phyloP scores from a whole-genome alignment of 495 filamentous ascomycete species.

The Usnea hakonensis region DNA sequence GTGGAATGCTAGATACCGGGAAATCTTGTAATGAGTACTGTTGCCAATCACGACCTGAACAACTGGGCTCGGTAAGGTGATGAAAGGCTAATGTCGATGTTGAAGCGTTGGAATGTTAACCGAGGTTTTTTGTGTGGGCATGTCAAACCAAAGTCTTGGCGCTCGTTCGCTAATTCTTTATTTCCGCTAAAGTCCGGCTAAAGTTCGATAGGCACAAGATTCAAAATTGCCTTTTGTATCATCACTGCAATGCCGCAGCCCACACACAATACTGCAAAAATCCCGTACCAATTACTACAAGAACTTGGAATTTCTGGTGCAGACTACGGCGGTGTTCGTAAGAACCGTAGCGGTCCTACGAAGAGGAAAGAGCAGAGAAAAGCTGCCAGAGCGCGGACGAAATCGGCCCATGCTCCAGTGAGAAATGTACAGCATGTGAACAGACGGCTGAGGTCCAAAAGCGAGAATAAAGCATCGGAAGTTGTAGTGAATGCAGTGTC shows the following conservation, averaged over 20 bases:
- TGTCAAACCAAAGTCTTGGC: constrained; percentile 30
- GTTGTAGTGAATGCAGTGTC: constrained; percentile 13
- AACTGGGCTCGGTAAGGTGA: constrained; percentile 72
- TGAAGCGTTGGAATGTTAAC: constrained; percentile 12
- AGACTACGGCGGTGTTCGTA: constrained; percentile 33
- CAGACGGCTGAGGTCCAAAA: constrained; percentile 23
- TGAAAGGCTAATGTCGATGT: constrained; percentile 49
- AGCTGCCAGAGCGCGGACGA: constrained; percentile 50
- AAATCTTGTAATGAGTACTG: constrained; percentile 17
- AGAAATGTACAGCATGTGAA: constrained; percentile 3
- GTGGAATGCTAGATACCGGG: background rate
- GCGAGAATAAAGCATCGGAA: constrained; percentile 21
- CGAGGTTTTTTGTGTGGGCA: constrained; percentile 15
- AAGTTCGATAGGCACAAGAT: background rate
- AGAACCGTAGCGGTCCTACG: constrained; percentile 33
- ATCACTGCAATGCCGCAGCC: constrained; percentile 32
- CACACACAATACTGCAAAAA: constrained; percentile 50
- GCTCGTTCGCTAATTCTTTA: constrained; percentile 16
- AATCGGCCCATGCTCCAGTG: constrained; percentile 30
- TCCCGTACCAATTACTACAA: constrained; percentile 53
- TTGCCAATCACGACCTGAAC: constrained; percentile 56
- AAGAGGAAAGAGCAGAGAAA: constrained; percentile 56
- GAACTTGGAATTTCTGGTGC: constrained; percentile 46
- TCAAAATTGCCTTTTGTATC: background rate
- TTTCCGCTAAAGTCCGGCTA: background rate